Evolutionary conservation across 768 basidiomycete species (phyloP), one percentile per base, ranked within the genome.

Genomic region (Naganishia kalamii): DNA sequence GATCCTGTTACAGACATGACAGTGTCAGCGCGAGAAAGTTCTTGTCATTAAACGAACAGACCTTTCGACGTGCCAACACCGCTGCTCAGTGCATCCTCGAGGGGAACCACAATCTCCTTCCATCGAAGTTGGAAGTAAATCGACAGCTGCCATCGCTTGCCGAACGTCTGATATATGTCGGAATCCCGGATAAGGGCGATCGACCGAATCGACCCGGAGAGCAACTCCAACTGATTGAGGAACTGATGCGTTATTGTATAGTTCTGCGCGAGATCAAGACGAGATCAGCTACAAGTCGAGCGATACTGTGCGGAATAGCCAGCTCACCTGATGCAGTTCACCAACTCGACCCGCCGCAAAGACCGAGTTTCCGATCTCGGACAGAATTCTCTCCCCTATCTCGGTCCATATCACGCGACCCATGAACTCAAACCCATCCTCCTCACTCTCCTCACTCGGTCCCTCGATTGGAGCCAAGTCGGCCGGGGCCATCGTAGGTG

Each of bases 101-200:
- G 79, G 54, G 81, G 82, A 0, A 83, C 79, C 0, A 92, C 85
- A 59, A 94, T 89, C 73, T 96, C 94, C 78, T 96, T 96, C 91
- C 93, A 94, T 47, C 94, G 84, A 66, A 99, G 81, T 73, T 99
- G 96, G 76, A 94, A 98, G 75, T 98, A 98, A 10, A 98, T 88
- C 1, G 91, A 89, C 2, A 99, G 83, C 74, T 98, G 96, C 93
- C 96, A 99, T 37, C 92, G 84, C 66, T 84, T 83, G 73, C 88
- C 85, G 73, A 98, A 96, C 1, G 85, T 78, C 25, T 72, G 68
- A 75, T 87, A 94, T 3, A 86, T 81, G 0, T 86, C 84, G 75
- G 91, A 88, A 4, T 80, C 73, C 3, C 90, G 85, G 84, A 97
- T 86, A 2, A 82, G 80, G 66, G 85, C 81, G 10, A 93, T 83